These are phyloP conservation scores for Xylaria sp. DNA, from an alignment of 2,329 filamentous ascomycete genomes.

Conservation along the genomic window DNA sequence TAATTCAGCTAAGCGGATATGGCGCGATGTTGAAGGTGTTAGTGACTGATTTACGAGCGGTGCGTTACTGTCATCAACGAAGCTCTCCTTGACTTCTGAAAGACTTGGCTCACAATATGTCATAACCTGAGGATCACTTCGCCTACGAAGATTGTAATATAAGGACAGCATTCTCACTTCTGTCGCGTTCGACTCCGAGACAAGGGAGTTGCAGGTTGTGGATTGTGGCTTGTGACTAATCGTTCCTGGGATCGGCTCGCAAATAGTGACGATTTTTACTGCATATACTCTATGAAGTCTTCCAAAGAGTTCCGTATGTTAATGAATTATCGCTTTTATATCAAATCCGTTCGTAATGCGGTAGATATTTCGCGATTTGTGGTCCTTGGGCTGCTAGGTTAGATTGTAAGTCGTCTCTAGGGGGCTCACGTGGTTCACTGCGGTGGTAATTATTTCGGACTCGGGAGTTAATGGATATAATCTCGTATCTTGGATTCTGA, in stretches of 20 bases:
- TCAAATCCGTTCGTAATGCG: background rate
- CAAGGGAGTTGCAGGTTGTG: background rate
- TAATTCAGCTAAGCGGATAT: too few relatives aligned
- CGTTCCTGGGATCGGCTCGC: background rate
- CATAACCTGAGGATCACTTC: background rate
- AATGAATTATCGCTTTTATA: background rate
- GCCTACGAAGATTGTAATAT: background rate
- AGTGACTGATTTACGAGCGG: too few relatives aligned
- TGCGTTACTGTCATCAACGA: too few relatives aligned
- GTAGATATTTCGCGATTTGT: background rate
- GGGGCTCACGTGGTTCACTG: background rate
- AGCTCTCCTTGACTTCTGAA: too few relatives aligned
- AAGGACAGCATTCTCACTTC: background rate
- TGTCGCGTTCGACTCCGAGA: background rate
- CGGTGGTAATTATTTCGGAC: background rate
- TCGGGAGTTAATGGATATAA: too few relatives aligned
- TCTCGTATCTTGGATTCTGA: too few relatives aligned
- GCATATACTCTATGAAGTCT: slow-evolving; percentile 3
- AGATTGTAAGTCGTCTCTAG: background rate
- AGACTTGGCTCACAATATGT: too few relatives aligned
- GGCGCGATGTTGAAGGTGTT: too few relatives aligned
- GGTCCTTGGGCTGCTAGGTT: background rate
- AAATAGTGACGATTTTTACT: background rate
- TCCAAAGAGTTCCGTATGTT: background rate
- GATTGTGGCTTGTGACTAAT: background rate